Evolutionary conservation across 305 asterid species (phyloP).

Genomic region (Solanum hybrid): DNA sequence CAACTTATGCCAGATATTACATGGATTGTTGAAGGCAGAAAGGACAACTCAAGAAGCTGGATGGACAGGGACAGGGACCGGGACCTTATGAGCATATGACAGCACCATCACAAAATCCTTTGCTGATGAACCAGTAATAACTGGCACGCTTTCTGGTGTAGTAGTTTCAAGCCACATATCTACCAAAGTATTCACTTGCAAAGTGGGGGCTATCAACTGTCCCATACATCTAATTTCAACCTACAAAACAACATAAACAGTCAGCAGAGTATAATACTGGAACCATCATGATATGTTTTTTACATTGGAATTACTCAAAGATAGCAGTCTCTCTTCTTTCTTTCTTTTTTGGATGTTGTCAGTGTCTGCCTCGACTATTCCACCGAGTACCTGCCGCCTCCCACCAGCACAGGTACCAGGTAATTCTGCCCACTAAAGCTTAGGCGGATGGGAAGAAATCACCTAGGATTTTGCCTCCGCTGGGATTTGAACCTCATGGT

Average conservation of each 20-base stretch:
- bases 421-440: neutral
- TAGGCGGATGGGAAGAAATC: neutral
- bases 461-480: neutral
- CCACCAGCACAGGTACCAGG: neutral
- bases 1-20: neutral
- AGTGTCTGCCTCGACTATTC: neutral
- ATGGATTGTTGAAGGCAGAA: neutral
- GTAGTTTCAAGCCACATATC: slow-evolving; percentile 55
- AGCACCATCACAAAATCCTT: slow-evolving; percentile 70
- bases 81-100: slow-evolving; percentile 37
- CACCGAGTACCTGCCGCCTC: neutral
- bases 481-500: neutral
- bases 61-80: neutral
- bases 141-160: slow-evolving; percentile 25
- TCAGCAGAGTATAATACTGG: neutral
- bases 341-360: neutral
- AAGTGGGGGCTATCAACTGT: slow-evolving; percentile 39
- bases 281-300: neutral
- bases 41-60: slow-evolving; percentile 6
- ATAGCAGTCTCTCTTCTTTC: neutral
- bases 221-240: slow-evolving; percentile 68
- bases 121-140: slow-evolving; percentile 49
- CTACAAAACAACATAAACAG: slow-evolving; percentile 21
- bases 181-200: slow-evolving; percentile 36
- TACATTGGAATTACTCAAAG: neutral